Evolutionary conservation across 257 asterid genomes (phyloP).

Genomic region (Jacaranda mimosifolia): DNA sequence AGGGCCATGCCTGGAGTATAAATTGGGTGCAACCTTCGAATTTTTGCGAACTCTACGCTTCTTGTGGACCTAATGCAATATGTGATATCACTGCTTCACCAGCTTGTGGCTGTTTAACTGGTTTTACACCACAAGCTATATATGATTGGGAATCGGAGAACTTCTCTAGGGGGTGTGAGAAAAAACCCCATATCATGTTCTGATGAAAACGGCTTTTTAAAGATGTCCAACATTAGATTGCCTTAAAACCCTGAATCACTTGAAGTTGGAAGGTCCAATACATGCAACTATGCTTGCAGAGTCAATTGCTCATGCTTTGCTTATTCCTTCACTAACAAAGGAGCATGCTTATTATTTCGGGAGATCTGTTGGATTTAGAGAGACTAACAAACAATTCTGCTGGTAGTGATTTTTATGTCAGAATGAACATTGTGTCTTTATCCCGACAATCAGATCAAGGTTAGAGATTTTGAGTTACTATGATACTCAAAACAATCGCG

Average conservation of each 20-base stretch:
- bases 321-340: conserved; percentile 28
- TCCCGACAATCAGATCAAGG: conserved; percentile 6
- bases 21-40: background rate
- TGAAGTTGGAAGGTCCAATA: conserved; percentile 14
- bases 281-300: conserved; percentile 35
- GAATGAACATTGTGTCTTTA: background rate
- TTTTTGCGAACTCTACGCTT: background rate
- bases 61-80: conserved; percentile 39
- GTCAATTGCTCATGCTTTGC: conserved; percentile 43
- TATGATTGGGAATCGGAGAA: conserved; percentile 8
- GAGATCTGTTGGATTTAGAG: conserved; percentile 29
- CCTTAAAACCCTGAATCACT: conserved; percentile 34
- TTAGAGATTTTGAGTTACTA: background rate
- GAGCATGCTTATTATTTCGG: conserved; percentile 32
- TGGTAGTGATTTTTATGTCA: conserved; percentile 25
- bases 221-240: conserved; percentile 2
- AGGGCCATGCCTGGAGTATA: background rate
- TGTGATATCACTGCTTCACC: conserved; percentile 4
- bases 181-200: background rate
- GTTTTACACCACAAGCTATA: conserved; percentile 7
- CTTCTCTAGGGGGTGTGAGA: conserved; percentile 44
- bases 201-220: background rate
- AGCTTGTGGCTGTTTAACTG: conserved; percentile 35
- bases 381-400: background rate
- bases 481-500: background rate